Base-by-base conservation (phyloP, 1,284 basidiomycete species). In the Sanghuangporus baumii region DNA sequence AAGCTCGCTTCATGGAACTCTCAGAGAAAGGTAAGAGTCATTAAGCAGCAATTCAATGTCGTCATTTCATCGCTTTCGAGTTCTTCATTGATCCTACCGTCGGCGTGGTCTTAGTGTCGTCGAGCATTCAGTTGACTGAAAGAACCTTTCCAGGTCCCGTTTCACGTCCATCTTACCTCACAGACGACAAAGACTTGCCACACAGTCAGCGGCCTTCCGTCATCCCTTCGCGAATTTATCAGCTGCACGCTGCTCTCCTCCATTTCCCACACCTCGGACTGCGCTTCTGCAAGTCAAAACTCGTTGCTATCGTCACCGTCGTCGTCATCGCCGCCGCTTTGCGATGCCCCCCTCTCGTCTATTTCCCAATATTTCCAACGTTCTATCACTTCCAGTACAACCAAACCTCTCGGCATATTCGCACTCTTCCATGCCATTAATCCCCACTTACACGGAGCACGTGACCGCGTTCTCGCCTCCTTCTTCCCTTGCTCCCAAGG, bases 141-240 rank as follows among this genome's bases (percentile, higher is more conserved):
- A 51, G 50, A 11, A 51, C 6, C 9, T 51, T 5, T 31, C 12
- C 36, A 64, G 62, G 59, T 60, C 31, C 12, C 41, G 11, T 40
- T 64, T 14, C 23, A 23, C 41, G 48, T 64, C 40, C 47, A 64
- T 47, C 51, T 64, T 23, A 65, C 60, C 37, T 60, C 63, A 41
- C 56, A 65, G 55, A 65, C 63, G 20, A 61, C 63, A 6, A 16
- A 46, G 43, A 65, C 50, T 37, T 61, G 63, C 40, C 63, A 65
- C 60, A 61, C 63, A 16, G 38, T 65, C 48, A 57, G 59, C 38
- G 59, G 63, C n/a, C 18, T 65, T 11, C 63, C 63, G 31, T 55
- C 55, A n/a, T 40, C 50, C n/a, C 59, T 65, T 11, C 47, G 56
- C n/a, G 55, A 54, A 12, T 64, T 64, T 38, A 20, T 64, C 4